Base-by-base conservation (phyloP, 331 rosid species). In the Malus hybrid region DNA sequence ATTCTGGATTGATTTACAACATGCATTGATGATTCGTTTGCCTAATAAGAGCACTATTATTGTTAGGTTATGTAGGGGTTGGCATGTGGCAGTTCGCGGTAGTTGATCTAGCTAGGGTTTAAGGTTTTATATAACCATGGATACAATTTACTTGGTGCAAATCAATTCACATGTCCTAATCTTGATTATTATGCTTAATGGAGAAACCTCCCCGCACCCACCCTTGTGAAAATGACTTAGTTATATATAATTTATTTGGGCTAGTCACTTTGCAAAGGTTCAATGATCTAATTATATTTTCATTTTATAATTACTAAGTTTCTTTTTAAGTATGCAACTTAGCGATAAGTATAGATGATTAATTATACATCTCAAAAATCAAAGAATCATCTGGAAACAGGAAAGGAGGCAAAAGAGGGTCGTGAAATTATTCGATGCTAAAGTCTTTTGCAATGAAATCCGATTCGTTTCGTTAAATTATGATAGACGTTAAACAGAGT, bases 131-230 rank as follows among this genome's bases (percentile, higher is more conserved):
- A 39, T 39, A 39, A 39, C 46, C 46, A 39, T 16, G 36, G 20
- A 64, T n/a, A 59, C 18, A 62, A 76, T 69, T 59, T 69, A 59
- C 73, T 39, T 44, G 85, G 81, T 13, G 71, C 76, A 50, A 31
- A 81, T 65, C 57, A 46, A 79, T 73, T 61, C 69, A 80, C 6
- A 67, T 60, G 90, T 85, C 86, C 31, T 78, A 36, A 60, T 86
- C 88, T 46, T 57, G 79, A 61, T 74, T n/a, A 70, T 54, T 52
- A 67, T 76, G 81, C 85, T 57, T 73, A 73, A 44, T 62, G 75
- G 72, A 16, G 36, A 69, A 72, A 71, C 28, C 74, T 76, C 32
- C 74, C 77, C 81, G 31, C 33, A 33, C 74, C 67, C 74, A 52
- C 78, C 80, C 75, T 71, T 75, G 70, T 32, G 90, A 79, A 77